Conservation (phyloP, 306 rosid species). For the Castanea mollissima region DNA sequence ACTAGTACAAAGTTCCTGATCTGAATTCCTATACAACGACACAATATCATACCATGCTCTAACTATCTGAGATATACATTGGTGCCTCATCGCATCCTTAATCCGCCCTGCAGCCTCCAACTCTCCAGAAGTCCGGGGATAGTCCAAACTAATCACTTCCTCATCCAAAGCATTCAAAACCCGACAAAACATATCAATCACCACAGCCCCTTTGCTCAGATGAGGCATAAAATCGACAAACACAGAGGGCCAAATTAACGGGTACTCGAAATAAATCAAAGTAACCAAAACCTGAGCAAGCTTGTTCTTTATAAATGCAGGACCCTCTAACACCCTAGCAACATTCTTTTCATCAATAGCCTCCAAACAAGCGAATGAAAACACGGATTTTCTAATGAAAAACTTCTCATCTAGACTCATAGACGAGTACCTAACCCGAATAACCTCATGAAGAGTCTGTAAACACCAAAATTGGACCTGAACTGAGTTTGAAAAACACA, state of each 20-base stretch:
- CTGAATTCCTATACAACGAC: constrained; percentile 56
- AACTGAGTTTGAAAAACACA: constrained; percentile 61
- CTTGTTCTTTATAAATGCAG: constrained; percentile 75
- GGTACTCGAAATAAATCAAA: constrained; percentile 79
- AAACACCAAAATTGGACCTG: constrained; percentile 96
- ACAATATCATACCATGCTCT: constrained; percentile 80
- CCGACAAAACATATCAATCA: constrained; percentile 94
- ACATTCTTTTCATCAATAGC: constrained; percentile 52
- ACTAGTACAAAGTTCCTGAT: constrained; percentile 62
- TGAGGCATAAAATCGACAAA: constrained; percentile 78
- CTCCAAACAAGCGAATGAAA: constrained; percentile 72
- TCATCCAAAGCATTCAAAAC: constrained; percentile 85
- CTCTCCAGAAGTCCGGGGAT: constrained; percentile 72
- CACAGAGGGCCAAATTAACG: constrained; percentile 74
- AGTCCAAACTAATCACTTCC: constrained; percentile 80
- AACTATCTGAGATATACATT: constrained; percentile 62
- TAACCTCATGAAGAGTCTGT: constrained; percentile 77
- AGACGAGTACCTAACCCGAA: constrained; percentile 65
- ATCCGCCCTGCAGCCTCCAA: constrained; percentile 54
- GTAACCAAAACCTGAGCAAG: constrained; percentile 85
- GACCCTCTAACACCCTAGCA: constrained; percentile 65
- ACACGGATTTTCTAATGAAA: constrained; percentile 66
- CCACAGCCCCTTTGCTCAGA: constrained; percentile 64
- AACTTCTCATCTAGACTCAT: constrained; percentile 68
- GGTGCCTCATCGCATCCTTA: constrained; percentile 92